A percentile compares a stretch with the other conserved stretches of the same genome.
phyloP scores from a whole-genome alignment of 2,329 filamentous ascomycete genomes.

The Tolypocladium tropicale region DNA sequence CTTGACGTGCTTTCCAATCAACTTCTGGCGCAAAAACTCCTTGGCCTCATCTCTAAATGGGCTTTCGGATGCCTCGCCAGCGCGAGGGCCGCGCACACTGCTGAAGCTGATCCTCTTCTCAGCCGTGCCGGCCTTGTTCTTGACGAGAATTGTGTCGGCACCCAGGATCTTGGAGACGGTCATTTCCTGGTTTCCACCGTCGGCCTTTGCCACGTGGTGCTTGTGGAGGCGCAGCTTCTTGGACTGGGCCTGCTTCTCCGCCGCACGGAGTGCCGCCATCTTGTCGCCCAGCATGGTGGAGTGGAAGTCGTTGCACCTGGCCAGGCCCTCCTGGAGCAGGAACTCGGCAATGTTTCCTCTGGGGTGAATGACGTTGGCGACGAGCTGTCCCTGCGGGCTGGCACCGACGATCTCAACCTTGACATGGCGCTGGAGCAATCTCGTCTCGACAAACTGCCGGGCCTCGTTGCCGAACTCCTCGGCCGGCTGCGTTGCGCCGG shows the following conservation, averaged over 20 bases:
- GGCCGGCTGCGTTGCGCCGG: conserved; percentile 69
- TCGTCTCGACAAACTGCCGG: conserved; percentile 73
- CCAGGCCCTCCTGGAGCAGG: conserved; percentile 78
- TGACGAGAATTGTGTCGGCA: conserved; percentile 79
- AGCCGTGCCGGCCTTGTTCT: conserved; percentile 65
- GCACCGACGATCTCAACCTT: conserved; percentile 75
- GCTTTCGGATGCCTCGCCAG: conserved; percentile 74
- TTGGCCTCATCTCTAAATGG: conserved; percentile 91
- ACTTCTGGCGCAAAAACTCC: conserved; percentile 84
- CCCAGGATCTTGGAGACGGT: conserved; percentile 77
- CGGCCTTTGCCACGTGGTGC: conserved; percentile 62
- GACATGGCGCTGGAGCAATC: conserved; percentile 78
- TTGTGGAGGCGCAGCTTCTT: conserved; percentile 72
- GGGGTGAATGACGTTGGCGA: conserved; percentile 79
- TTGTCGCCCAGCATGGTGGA: conserved; percentile 81
- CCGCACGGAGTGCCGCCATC: conserved; percentile 76
- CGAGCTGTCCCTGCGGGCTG: conserved; percentile 84
- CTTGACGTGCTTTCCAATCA: conserved; percentile 93
- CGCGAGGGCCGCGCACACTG: conserved; percentile 88
- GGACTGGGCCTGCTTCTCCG: conserved; percentile 76
- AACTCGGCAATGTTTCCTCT: conserved; percentile 89
- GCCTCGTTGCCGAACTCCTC: conserved; percentile 89
- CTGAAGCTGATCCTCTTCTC: conserved; percentile 90
- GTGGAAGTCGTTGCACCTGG: conserved; percentile 90
- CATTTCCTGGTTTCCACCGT: conserved; percentile 62